phyloP scores from a whole-genome alignment of 1,284 basidiomycete species.

The Thecaphora frezii region DNA sequence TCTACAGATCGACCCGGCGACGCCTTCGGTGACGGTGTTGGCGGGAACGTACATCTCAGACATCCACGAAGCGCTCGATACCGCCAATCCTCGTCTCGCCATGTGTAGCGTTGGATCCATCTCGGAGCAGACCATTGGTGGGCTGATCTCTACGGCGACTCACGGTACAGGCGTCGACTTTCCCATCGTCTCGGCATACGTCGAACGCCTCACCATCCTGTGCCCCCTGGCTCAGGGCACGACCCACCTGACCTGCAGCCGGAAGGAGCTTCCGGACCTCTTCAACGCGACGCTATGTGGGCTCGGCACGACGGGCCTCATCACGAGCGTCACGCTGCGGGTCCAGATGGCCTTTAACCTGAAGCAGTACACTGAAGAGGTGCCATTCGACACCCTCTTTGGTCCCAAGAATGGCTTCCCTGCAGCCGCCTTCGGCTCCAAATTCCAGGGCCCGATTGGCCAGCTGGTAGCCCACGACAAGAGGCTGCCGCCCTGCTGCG shows the following conservation, averaged over 20 bases:
- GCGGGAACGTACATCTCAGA: conserved; percentile 59
- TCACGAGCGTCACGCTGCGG: conserved; percentile 75
- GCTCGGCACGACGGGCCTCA: conserved; percentile 87
- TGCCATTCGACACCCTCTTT: conserved; percentile 67
- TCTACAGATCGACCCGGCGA: conserved; percentile 12
- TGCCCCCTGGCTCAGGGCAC: conserved; percentile 63
- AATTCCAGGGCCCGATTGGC: conserved; percentile 28
- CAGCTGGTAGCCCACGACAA: conserved; percentile 38
- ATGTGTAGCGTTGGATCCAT: conserved; percentile 94
- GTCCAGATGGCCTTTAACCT: conserved; percentile 83
- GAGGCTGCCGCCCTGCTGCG: conserved; percentile 28
- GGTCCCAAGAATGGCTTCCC: conserved; percentile 60
- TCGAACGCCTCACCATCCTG: conserved; percentile 74
- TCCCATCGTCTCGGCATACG: conserved; percentile 80
- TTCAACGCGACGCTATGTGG: conserved; percentile 92
- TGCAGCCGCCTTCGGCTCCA: conserved; percentile 5
- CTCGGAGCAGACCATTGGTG: conserved; percentile 93
- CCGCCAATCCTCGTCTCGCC: conserved; percentile 69
- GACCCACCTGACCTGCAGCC: conserved; percentile 70
- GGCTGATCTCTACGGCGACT: conserved; percentile 88
- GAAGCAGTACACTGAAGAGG: conserved; percentile 72
- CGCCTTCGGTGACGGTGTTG: conserved; percentile 38
- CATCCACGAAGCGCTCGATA: conserved; percentile 64
- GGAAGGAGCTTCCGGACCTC: conserved; percentile 70
- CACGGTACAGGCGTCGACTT: conserved; percentile 85